Conservation (phyloP, 805 yeast species). For the Spathaspora passalidarum region DNA sequence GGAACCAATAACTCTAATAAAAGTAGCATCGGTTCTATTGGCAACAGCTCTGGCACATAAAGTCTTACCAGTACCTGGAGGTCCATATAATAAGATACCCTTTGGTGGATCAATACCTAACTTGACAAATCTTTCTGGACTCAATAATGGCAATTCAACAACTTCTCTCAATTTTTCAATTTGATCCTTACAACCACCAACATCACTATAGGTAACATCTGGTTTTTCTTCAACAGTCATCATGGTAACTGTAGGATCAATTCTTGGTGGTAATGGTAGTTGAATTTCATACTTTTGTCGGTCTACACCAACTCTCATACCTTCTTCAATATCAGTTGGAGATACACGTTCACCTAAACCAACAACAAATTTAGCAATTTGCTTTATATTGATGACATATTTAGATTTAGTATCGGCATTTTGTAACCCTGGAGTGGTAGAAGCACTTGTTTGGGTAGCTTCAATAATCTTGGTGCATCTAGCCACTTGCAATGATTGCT, state of each 20-base stretch:
- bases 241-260: slow-evolving; percentile 98
- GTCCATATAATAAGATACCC: slow-evolving; percentile 94
- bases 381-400: slow-evolving; percentile 95
- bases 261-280: slow-evolving; percentile 94
- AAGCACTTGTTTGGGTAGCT: slow-evolving; percentile 39
- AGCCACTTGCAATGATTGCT: slow-evolving; percentile 97
- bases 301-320: slow-evolving; percentile 99
- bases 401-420: slow-evolving; percentile 83
- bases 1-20: slow-evolving; percentile 96
- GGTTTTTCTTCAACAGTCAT: slow-evolving; percentile 99
- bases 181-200: slow-evolving; percentile 98
- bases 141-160: slow-evolving; percentile 87
- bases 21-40: slow-evolving; percentile 97
- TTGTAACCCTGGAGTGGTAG: slow-evolving; percentile 21
- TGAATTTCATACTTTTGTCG: slow-evolving; percentile 96
- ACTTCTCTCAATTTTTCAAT: slow-evolving; percentile 95
- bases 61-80: slow-evolving; percentile 99
- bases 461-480: slow-evolving; percentile 96
- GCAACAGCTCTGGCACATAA: slow-evolving; percentile 99
- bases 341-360: slow-evolving; percentile 95
- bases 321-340: slow-evolving; percentile 98
- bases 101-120: slow-evolving; percentile 99
- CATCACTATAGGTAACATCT: slow-evolving; percentile 96
- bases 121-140: slow-evolving; percentile 95
- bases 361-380: slow-evolving; percentile 96